Base-by-base conservation (phyloP, 768 basidiomycete species). In the Leccinum subtestaceum region DNA sequence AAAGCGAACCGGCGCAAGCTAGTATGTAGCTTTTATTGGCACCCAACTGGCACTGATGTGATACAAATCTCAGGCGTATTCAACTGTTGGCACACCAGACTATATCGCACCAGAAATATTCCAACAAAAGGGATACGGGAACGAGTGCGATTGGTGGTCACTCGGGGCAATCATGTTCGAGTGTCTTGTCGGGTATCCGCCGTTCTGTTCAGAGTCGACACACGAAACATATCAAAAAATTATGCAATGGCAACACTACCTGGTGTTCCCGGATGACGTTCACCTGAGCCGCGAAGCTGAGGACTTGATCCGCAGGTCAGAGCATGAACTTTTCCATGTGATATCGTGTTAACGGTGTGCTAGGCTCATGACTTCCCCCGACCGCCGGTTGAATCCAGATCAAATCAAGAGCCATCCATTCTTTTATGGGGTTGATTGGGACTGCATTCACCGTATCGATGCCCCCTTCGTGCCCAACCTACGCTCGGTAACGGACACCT, bases 101-200 rank as follows among this genome's bases (percentile, higher is more conserved):
- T 89, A 97, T 74, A 97, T 98, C 66, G 94, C 96, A 3, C 95
- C 95, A 1, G 95, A 98, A 72, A 97, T 98, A 68, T 98, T 98
- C 80, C 74, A 89, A 60, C 93, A 95, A 72, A 88, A 92, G 70
- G 97, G 97, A n/a, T 98, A 98, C 72, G 94, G 93, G 23, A 93
- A 95, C 67, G 95, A 96, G 74, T 98, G 95, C 69, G 97, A 99
- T 74, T 98, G 95, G 95, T 99, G 97, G 97, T 97, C 95, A 8
- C 81, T 98, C 29, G 97, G 97, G 5, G 93, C 95, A 17, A 98
- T 98, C 78, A 95, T 93, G 90, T 99, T 97, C 72, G 96, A 98
- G 75, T 97, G 91, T 74, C 78, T 98, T 23, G 93, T 98, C 63
- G 97, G 97, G 56, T 98, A 97, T 74, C 94, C 95, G 23, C 95